These are phyloP conservation scores for Acanthamoeba castellanii DNA, from an alignment of 208 protist species.

Conservation along the genomic window DNA sequence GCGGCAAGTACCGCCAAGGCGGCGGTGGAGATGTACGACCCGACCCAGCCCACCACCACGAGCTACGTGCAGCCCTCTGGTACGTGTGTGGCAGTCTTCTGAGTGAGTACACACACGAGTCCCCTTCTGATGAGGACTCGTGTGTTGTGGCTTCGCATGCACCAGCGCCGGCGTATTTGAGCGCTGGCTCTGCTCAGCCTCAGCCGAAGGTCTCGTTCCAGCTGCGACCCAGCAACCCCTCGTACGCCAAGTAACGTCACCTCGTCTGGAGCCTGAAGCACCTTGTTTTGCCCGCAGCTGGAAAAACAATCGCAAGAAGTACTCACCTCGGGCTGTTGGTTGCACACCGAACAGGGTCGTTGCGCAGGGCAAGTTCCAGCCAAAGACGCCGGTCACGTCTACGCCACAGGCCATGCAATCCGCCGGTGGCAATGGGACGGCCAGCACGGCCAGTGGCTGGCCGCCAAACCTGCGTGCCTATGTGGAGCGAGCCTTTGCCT, in stretches of 20 bases:
- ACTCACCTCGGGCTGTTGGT: too few relatives aligned
- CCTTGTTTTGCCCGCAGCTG: too few relatives aligned
- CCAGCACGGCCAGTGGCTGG: background rate
- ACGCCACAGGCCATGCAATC: background rate
- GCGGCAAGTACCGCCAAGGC: background rate
- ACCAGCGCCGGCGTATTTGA: slow-evolving; percentile 53
- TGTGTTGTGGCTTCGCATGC: background rate
- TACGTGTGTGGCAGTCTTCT: background rate
- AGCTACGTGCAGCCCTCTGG: background rate
- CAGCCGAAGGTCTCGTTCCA: slow-evolving; percentile 52
- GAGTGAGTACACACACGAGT: background rate
- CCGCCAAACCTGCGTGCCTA: slow-evolving; percentile 54
- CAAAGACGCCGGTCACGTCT: background rate
- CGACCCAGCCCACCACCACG: slow-evolving; percentile 11
- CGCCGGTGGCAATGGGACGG: background rate
- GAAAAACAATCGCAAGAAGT: too few relatives aligned
- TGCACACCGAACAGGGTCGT: background rate
- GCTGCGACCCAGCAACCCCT: slow-evolving; percentile 63
- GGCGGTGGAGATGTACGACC: slow-evolving; percentile 36
- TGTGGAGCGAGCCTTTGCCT: slow-evolving; percentile 58
- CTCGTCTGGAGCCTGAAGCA: background rate
- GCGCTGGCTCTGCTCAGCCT: background rate
- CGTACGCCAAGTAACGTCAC: slow-evolving; percentile 40
- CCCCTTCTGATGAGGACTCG: background rate
- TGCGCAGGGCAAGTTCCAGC: background rate